Conservation (phyloP, 2,329 filamentous ascomycete species). For the Colletotrichum shisoi region DNA sequence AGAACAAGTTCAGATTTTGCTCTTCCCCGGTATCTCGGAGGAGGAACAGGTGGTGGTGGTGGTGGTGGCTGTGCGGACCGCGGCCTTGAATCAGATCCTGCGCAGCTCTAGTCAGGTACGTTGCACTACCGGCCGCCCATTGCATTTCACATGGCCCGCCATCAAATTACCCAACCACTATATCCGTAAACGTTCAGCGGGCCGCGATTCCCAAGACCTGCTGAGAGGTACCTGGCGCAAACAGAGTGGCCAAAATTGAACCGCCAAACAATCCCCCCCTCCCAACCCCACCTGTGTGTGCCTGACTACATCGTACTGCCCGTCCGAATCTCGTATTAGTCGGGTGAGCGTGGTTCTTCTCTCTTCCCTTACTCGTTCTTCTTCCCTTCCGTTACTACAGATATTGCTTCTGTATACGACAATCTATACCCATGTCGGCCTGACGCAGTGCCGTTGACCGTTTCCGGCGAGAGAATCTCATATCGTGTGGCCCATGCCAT, state of each 20-base stretch:
- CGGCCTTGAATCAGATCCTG: conserved; percentile 8
- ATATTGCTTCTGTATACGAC: neutral
- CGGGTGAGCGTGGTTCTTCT: neutral
- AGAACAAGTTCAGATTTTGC: neutral
- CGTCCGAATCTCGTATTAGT: neutral
- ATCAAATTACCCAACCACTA: neutral
- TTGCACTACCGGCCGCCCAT: neutral
- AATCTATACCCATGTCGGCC: neutral
- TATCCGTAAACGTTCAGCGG: neutral
- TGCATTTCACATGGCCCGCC: neutral
- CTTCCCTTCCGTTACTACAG: no score
- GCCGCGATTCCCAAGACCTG: neutral
- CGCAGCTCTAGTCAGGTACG: neutral
- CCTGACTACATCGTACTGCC: neutral
- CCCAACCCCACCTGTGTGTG: neutral
- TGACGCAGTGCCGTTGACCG: neutral
- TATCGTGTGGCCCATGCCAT: no score
- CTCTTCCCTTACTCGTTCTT: neutral
- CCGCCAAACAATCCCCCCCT: neutral
- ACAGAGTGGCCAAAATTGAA: neutral
- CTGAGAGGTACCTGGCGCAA: neutral
- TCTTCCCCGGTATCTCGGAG: neutral
- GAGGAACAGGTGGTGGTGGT: neutral
- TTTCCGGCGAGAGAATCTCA: neutral
- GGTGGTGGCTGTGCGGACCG: neutral